Conservation (phyloP, 257 asterid genomes). For the Solanum piurae region DNA sequence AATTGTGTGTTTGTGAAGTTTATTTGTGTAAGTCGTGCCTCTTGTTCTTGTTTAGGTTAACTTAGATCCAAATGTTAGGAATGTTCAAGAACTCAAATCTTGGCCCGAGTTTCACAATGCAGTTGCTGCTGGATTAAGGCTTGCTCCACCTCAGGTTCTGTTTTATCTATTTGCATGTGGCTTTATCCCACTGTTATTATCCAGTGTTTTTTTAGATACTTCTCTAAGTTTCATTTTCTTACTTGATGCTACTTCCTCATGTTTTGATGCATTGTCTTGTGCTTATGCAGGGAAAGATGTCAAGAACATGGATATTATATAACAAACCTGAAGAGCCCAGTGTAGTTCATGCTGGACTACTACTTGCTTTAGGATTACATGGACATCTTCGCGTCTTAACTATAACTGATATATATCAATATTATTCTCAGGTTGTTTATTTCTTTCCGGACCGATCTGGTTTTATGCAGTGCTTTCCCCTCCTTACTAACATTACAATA, state of each 20-base stretch:
- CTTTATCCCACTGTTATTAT: neutral
- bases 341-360: slow-evolving; percentile 93
- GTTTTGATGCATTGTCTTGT: neutral
- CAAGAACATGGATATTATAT: slow-evolving; percentile 90
- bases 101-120: slow-evolving; percentile 99
- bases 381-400: slow-evolving; percentile 81
- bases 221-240: neutral
- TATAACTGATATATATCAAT: slow-evolving; percentile 75
- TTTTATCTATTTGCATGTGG: slow-evolving; percentile 1
- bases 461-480: neutral
- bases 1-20: neutral
- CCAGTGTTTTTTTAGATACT: neutral
- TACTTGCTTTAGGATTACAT: slow-evolving; percentile 92
- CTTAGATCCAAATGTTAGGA: slow-evolving; percentile 77
- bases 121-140: slow-evolving; percentile 94
- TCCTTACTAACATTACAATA: neutral
- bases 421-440: slow-evolving; percentile 62
- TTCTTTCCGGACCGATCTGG: neutral
- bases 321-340: slow-evolving; percentile 95
- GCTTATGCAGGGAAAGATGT: slow-evolving; percentile 73
- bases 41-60: slow-evolving; percentile 49
- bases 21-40: neutral
- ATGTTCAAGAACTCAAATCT: slow-evolving; percentile 74
- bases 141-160: slow-evolving; percentile 84
- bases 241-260: neutral